Conservation (phyloP, 2,329 filamentous ascomycete genomes). For the Camptophora hylomeconis region DNA sequence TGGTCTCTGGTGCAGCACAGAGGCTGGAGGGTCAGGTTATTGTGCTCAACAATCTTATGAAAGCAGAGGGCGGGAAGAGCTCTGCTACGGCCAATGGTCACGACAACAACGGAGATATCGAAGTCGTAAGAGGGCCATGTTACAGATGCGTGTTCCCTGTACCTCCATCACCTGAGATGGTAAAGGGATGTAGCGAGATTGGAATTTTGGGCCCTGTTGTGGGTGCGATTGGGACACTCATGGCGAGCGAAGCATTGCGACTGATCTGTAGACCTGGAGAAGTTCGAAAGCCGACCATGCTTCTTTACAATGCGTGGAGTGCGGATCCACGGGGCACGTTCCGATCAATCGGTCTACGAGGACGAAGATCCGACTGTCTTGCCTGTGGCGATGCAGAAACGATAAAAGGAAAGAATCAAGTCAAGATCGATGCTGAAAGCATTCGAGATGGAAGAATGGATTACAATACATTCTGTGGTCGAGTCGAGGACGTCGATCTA, state of each 20-base stretch:
- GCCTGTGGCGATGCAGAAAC: slow-evolving; percentile 56
- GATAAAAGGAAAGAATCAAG: slow-evolving; percentile 46
- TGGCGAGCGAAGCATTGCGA: slow-evolving; percentile 81
- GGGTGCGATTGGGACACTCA: slow-evolving; percentile 81
- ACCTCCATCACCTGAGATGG: slow-evolving; percentile 69
- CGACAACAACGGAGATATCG: not conserved
- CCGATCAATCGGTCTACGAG: slow-evolving; percentile 60
- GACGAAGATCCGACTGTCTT: slow-evolving; percentile 56
- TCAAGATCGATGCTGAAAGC: slow-evolving; percentile 49
- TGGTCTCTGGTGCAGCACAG: slow-evolving; percentile 82
- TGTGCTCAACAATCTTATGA: slow-evolving; percentile 55
- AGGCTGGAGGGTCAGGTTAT: slow-evolving; percentile 83
- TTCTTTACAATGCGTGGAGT: slow-evolving; percentile 44
- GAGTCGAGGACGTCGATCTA: slow-evolving; percentile 39
- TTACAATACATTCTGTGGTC: slow-evolving; percentile 78
- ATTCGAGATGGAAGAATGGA: slow-evolving; percentile 57
- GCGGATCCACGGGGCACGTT: slow-evolving; percentile 39
- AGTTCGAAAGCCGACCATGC: slow-evolving; percentile 25
- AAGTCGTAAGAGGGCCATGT: slow-evolving; percentile 56
- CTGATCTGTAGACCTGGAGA: slow-evolving; percentile 41
- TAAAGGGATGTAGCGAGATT: slow-evolving; percentile 81
- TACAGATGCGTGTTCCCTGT: slow-evolving; percentile 88
- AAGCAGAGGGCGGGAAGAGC: too few species aligned
- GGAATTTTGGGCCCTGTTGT: slow-evolving; percentile 89
- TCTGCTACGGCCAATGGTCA: too few species aligned